These are phyloP conservation scores for Aureobasidium mangrovei DNA, from an alignment of 2,329 filamentous ascomycete genomes.

Conservation along the genomic window DNA sequence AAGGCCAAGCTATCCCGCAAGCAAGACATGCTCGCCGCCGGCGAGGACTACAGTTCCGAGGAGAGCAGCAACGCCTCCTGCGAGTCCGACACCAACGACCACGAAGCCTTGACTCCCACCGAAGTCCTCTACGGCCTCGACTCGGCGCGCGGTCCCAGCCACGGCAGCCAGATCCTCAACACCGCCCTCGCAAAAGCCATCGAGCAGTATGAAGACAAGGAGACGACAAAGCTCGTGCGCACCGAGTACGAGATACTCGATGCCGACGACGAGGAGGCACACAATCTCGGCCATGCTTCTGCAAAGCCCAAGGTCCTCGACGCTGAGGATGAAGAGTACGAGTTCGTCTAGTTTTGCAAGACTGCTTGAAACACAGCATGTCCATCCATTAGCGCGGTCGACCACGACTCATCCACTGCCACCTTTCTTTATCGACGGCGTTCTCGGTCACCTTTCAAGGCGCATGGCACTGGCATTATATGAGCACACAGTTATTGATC, in stretches of 20 bases:
- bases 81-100: slow-evolving; percentile 36
- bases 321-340: slow-evolving; percentile 27
- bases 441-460: background rate
- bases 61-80: slow-evolving; percentile 6
- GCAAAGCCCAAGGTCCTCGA: slow-evolving; percentile 26
- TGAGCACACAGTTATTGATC: slow-evolving; percentile 1
- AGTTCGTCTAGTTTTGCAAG: slow-evolving; percentile 23
- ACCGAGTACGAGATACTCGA: slow-evolving; percentile 51
- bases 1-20: slow-evolving; percentile 28
- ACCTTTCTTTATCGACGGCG: background rate
- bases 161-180: slow-evolving; percentile 50
- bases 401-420: background rate
- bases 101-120: slow-evolving; percentile 38
- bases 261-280: slow-evolving; percentile 30
- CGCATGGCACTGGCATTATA: background rate
- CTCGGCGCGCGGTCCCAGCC: slow-evolving; percentile 38
- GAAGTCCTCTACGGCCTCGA: slow-evolving; percentile 49
- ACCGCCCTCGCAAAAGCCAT: slow-evolving; percentile 49
- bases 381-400: too few species aligned
- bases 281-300: slow-evolving; percentile 23
- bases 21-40: slow-evolving; percentile 35
- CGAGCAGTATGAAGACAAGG: slow-evolving; percentile 50
- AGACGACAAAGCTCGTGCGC: slow-evolving; percentile 52
- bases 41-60: slow-evolving; percentile 15
- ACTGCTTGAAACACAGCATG: background rate